Conservation (phyloP, 2,329 filamentous ascomycete species). For the Polytolypa hystricis region DNA sequence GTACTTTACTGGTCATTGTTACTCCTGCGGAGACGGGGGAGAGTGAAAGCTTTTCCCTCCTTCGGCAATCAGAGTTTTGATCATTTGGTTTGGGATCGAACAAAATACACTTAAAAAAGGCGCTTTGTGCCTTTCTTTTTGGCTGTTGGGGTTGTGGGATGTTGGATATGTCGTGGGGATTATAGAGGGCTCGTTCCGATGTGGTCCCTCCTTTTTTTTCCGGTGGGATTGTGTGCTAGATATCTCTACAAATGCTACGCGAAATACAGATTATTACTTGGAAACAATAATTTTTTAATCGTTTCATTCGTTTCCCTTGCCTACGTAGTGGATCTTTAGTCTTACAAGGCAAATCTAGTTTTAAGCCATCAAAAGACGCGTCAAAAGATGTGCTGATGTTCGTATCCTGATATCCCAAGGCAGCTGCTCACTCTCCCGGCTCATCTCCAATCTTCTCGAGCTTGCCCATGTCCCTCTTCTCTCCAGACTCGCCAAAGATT, state of each 20-base stretch:
- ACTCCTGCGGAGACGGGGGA: too few species aligned
- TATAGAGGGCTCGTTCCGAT: neutral
- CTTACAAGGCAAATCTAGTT: too few species aligned
- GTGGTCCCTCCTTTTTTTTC: neutral
- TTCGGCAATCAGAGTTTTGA: slow-evolving; percentile 31
- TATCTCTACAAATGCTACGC: too few species aligned
- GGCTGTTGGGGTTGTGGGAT: neutral
- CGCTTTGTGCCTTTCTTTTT: neutral
- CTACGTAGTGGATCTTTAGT: too few species aligned
- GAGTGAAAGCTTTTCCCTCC: slow-evolving; percentile 25
- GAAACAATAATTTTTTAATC: neutral
- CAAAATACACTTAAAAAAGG: too few species aligned
- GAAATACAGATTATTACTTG: too few species aligned
- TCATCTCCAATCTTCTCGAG: slow-evolving; percentile 87
- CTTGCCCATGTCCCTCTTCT: slow-evolving; percentile 89
- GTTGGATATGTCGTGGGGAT: neutral
- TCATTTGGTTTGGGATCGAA: slow-evolving; percentile 46
- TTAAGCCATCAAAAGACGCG: too few species aligned
- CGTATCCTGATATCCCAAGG: neutral
- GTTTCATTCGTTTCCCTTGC: neutral
- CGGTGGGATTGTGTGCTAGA: neutral
- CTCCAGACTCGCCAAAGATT: slow-evolving; percentile 77
- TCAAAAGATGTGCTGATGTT: too few species aligned
- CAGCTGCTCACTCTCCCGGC: slow-evolving; percentile 41
- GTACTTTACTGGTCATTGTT: slow-evolving; percentile 42